phyloP scores from a whole-genome alignment of 345 rosid genomes.

The Lumnitzera littorea region DNA sequence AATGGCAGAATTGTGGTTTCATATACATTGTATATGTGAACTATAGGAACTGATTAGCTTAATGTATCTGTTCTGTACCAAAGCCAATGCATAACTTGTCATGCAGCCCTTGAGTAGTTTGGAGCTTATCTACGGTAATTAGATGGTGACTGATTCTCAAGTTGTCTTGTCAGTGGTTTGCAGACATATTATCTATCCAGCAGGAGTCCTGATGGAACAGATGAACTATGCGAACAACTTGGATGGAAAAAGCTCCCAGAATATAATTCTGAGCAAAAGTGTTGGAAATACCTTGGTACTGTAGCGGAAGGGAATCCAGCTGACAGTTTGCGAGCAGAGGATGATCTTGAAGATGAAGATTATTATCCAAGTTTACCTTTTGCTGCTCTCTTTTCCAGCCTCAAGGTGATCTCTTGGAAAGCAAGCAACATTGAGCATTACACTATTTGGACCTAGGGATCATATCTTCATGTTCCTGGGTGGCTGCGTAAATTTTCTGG shows the following conservation, averaged over 20 bases:
- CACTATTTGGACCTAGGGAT: no score
- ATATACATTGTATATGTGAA: no score
- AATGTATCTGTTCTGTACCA: no score
- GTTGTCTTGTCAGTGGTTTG: slow-evolving; percentile 42
- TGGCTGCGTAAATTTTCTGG: no score
- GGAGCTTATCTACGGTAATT: not conserved
- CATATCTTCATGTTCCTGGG: no score
- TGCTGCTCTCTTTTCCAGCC: slow-evolving; percentile 81
- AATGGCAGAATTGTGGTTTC: no score
- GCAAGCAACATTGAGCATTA: no score
- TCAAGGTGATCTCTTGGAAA: slow-evolving; percentile 43
- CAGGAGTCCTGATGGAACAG: slow-evolving; percentile 51
- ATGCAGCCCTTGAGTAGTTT: not conserved
- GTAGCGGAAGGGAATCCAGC: slow-evolving; percentile 50
- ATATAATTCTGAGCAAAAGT: slow-evolving; percentile 61
- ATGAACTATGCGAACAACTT: slow-evolving; percentile 59
- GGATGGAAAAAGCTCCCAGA: slow-evolving; percentile 74
- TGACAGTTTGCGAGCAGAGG: slow-evolving; percentile 45
- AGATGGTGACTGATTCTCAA: slow-evolving; percentile 5
- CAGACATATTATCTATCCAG: slow-evolving; percentile 72
- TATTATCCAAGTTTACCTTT: slow-evolving; percentile 91
- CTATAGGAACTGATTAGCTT: no score
- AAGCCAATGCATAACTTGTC: no score
- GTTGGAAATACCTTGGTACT: slow-evolving; percentile 71
- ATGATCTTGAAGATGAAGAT: slow-evolving; percentile 84